Evolutionary conservation across 306 rosid genomes (phyloP).

Genomic region (Pyrus pyrifolia): DNA sequence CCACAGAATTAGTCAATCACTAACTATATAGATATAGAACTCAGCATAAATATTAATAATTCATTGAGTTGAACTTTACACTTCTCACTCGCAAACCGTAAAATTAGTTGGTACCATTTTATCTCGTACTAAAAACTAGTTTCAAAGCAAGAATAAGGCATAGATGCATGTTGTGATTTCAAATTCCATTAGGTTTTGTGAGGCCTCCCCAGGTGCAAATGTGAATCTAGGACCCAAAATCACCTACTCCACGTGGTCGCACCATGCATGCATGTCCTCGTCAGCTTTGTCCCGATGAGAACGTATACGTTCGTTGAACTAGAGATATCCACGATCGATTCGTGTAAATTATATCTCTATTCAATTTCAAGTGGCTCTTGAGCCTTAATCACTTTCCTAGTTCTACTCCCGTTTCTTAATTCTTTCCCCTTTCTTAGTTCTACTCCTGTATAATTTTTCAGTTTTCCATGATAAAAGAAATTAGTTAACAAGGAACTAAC

Average conservation of each 20-base stretch:
- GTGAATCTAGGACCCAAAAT: constrained; percentile 26
- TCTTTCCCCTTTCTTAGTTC: constrained; percentile 2
- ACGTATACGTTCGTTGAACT: not conserved
- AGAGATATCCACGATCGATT: not conserved
- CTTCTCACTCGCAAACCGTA: no score
- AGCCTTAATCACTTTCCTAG: not conserved
- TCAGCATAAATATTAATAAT: no score
- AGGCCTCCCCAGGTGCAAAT: constrained; percentile 12
- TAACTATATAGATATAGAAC: no score
- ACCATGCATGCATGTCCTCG: constrained; percentile 13
- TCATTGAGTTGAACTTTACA: no score
- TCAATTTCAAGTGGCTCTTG: constrained; percentile 1
- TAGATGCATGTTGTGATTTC: constrained; percentile 16
- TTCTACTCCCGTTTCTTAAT: not conserved
- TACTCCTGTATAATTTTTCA: no score
- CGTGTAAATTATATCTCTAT: not conserved
- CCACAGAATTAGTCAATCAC: no score
- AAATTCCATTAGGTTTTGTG: constrained; percentile 26
- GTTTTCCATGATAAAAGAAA: no score
- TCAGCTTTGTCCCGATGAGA: constrained; percentile 20
- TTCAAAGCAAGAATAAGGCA: constrained; percentile 24
- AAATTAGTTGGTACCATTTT: no score
- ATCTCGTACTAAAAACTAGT: not conserved
- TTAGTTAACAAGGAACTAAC: no score
- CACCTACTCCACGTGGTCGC: constrained; percentile 38